phyloP scores from a whole-genome alignment of 768 basidiomycete genomes.

The Hericium erinaceus region DNA sequence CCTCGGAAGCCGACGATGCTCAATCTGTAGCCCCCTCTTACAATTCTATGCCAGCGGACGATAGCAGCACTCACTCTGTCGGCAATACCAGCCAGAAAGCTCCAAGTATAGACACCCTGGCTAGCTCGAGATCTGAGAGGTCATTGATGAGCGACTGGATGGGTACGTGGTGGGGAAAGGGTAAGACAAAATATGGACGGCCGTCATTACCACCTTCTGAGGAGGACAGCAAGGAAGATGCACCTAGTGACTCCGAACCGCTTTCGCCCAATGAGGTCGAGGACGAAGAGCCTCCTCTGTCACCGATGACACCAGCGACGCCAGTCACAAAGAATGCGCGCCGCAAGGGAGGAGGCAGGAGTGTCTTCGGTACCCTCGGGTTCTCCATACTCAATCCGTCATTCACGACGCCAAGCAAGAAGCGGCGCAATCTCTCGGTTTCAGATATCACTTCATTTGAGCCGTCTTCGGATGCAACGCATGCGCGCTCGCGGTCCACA shows the following conservation, averaged over 20 bases:
- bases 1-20: background rate
- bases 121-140: slow-evolving; percentile 22
- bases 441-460: background rate
- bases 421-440: slow-evolving; percentile 7
- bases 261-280: slow-evolving; percentile 7
- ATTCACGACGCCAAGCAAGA: slow-evolving; percentile 5
- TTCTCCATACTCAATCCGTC: slow-evolving; percentile 56
- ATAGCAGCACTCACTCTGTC: slow-evolving; percentile 9
- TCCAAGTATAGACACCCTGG: slow-evolving; percentile 3
- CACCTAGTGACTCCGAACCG: slow-evolving; percentile 1
- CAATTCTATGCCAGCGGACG: slow-evolving; percentile 2
- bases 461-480: background rate
- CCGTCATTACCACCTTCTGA: slow-evolving; percentile 6
- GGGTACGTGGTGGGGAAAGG: slow-evolving; percentile 64
- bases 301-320: slow-evolving; percentile 2
- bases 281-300: slow-evolving; percentile 8
- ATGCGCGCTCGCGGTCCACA: background rate
- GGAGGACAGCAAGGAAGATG: slow-evolving; percentile 2
- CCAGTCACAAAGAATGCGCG: slow-evolving; percentile 16
- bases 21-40: background rate
- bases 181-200: slow-evolving; percentile 26
- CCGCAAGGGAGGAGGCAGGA: slow-evolving; percentile 39
- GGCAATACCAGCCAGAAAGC: slow-evolving; percentile 8
- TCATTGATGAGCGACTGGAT: slow-evolving; percentile 60
- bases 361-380: slow-evolving; percentile 65